phyloP scores from a whole-genome alignment of 306 rosid genomes.

The Cicer bijugum region DNA sequence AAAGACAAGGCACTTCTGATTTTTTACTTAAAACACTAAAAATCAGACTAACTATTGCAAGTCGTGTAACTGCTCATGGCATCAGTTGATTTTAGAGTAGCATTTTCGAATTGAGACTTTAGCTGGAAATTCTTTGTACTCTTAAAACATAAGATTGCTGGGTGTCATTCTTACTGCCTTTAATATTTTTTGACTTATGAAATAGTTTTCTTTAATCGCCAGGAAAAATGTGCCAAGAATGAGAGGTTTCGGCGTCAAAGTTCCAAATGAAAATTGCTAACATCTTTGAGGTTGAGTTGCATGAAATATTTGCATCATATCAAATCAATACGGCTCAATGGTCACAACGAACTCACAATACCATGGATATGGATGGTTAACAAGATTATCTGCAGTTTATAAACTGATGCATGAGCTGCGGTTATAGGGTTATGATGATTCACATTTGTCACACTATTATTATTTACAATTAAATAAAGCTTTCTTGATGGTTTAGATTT shows the following conservation, averaged over 20 bases:
- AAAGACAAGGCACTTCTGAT: not conserved
- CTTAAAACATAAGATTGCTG: slow-evolving; percentile 11
- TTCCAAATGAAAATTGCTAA: slow-evolving; percentile 45
- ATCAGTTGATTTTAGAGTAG: not conserved
- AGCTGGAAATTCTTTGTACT: slow-evolving; percentile 14
- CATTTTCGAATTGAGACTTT: not conserved
- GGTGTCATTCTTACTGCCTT: slow-evolving; percentile 30
- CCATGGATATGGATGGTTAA: slow-evolving; percentile 5
- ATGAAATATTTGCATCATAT: not conserved
- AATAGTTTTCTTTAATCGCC: slow-evolving; percentile 44
- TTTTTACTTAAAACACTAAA: not conserved
- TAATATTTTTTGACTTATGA: not conserved
- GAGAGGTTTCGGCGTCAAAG: slow-evolving; percentile 51
- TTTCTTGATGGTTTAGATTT: not conserved
- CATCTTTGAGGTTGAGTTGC: slow-evolving; percentile 33
- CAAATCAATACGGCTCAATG: slow-evolving; percentile 1
- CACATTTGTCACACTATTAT: not conserved
- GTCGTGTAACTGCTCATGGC: not conserved
- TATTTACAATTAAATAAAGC: not conserved
- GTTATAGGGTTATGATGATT: not conserved
- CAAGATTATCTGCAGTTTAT: slow-evolving; percentile 3
- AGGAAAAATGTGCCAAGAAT: slow-evolving; percentile 73
- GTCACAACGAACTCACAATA: not conserved
- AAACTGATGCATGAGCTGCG: slow-evolving; percentile 15
- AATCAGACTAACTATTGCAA: not conserved